These are phyloP conservation scores for Monilinia vaccinii-corymbosi DNA, from an alignment of 2,329 filamentous ascomycete species.

Conservation along the genomic window DNA sequence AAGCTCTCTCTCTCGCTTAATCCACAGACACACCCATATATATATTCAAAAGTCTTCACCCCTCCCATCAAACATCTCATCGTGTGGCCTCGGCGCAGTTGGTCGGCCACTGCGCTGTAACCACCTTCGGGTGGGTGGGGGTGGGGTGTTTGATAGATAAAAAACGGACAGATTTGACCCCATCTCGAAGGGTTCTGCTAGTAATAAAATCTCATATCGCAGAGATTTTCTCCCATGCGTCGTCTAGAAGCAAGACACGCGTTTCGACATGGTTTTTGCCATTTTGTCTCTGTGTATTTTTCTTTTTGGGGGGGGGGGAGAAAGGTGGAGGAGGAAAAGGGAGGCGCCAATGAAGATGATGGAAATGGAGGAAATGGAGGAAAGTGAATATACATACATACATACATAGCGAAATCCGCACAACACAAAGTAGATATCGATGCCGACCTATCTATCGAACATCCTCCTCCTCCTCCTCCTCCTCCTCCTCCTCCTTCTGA, in stretches of 20 bases:
- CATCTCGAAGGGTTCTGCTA: not conserved
- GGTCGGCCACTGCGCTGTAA: not conserved
- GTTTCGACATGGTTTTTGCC: not conserved
- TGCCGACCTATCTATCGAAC: no score
- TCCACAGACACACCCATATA: not conserved
- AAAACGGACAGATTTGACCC: not conserved
- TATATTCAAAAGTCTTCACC: not conserved
- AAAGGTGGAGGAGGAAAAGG: no score
- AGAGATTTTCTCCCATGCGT: not conserved
- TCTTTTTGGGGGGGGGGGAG: not conserved
- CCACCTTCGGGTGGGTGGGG: not conserved
- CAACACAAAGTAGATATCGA: no score
- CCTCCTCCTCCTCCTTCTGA: no score
- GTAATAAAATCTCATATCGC: not conserved
- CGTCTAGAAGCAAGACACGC: no score
- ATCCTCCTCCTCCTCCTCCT: no score
- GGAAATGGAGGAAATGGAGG: no score
- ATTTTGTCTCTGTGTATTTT: not conserved
- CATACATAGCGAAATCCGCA: no score
- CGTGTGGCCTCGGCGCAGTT: not conserved
- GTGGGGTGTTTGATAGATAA: not conserved
- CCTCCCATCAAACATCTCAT: not conserved
- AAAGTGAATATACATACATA: no score
- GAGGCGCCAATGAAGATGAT: no score
- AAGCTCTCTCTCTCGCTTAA: not conserved